Evolutionary conservation across 768 basidiomycete species (phyloP).

Genomic region (Serendipita indica): DNA sequence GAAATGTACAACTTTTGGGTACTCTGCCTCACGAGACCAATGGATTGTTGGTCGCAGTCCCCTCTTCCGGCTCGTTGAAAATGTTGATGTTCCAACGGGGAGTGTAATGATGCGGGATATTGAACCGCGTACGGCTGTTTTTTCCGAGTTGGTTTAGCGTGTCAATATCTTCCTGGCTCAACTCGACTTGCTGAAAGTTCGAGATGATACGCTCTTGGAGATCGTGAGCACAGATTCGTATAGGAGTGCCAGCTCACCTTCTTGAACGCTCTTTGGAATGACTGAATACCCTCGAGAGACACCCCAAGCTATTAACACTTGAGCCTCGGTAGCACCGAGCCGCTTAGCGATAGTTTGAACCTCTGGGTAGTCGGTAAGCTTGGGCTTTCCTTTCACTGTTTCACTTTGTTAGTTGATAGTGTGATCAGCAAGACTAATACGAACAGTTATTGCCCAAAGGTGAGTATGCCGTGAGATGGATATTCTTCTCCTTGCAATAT

Average conservation of each 20-base stretch:
- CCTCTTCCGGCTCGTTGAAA: constrained; percentile 50
- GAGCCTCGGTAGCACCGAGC: constrained; percentile 53
- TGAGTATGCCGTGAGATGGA: constrained; percentile 53
- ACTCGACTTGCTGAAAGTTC: constrained; percentile 63
- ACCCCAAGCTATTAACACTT: constrained; percentile 76
- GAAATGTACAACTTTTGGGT: too few species aligned
- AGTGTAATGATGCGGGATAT: constrained; percentile 45
- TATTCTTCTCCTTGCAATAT: constrained; percentile 53
- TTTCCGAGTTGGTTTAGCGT: constrained; percentile 37
- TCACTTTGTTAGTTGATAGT: not conserved
- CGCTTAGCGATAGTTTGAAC: constrained; percentile 48
- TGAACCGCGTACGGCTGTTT: constrained; percentile 38
- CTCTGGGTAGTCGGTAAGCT: constrained; percentile 50
- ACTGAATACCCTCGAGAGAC: constrained; percentile 60
- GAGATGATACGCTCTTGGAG: constrained; percentile 45
- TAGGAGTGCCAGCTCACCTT: constrained; percentile 24
- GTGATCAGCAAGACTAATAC: constrained; percentile 15
- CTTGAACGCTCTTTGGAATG: constrained; percentile 70
- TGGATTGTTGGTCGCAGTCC: constrained; percentile 19
- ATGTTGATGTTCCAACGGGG: constrained; percentile 59
- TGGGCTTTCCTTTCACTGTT: constrained; percentile 44
- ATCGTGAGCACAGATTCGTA: not conserved
- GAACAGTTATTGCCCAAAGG: constrained; percentile 71
- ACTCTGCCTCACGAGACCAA: not conserved
- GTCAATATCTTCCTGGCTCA: constrained; percentile 53